These are phyloP conservation scores for Mrakiaceae sp. DNA, from an alignment of 1,284 basidiomycete species.

Conservation along the genomic window DNA sequence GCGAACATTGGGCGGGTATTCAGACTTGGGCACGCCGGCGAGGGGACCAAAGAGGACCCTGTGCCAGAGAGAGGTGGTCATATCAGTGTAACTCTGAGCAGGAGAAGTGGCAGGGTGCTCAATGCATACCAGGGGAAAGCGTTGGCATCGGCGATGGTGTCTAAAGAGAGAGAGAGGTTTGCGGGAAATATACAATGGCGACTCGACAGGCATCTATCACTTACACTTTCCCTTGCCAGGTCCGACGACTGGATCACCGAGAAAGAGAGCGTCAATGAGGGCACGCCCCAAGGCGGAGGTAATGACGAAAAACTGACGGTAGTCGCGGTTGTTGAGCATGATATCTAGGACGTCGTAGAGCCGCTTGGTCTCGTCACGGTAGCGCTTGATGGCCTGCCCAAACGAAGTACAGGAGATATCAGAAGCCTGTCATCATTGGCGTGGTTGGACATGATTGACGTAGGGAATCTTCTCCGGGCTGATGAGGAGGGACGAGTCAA, in stretches of 20 bases:
- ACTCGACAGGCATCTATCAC: too few relatives aligned
- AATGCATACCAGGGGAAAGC: conserved; percentile 9
- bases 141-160: conserved; percentile 6
- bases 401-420: not conserved
- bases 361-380: conserved; percentile 62
- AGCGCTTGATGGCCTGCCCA: conserved; percentile 42
- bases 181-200: too few relatives aligned
- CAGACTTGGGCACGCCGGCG: not conserved
- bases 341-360: conserved; percentile 64
- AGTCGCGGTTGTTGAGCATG: conserved; percentile 40
- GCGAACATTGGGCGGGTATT: conserved; percentile 3
- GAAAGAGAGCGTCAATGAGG: conserved; percentile 27
- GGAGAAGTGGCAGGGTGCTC: not conserved
- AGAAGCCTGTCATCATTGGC: not conserved
- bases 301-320: not conserved
- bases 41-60: conserved; percentile 10
- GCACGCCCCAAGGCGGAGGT: not conserved
- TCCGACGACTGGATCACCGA: conserved; percentile 45
- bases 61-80: not conserved
- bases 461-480: conserved; percentile 34
- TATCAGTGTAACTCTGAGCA: not conserved
- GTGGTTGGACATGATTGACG: not conserved
- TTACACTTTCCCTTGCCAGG: conserved; percentile 44
- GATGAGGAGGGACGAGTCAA: not conserved
- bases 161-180: not conserved